These are phyloP conservation scores for Candida sakaeoensis DNA, from an alignment of 805 yeast species.

Conservation along the genomic window DNA sequence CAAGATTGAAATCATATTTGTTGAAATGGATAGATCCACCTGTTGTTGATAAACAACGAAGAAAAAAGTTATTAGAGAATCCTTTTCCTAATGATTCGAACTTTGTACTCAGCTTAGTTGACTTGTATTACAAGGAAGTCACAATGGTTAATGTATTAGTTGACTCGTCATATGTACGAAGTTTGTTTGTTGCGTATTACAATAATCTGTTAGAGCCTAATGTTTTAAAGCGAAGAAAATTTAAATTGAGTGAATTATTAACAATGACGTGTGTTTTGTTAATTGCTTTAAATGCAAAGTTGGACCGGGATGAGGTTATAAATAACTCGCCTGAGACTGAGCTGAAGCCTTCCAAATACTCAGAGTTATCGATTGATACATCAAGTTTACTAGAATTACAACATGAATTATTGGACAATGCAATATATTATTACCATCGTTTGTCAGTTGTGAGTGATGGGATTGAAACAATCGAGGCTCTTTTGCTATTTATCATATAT, in stretches of 20 bases:
- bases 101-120: conserved; percentile 25
- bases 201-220: conserved; percentile 10
- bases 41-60: conserved; percentile 16
- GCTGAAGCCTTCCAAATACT: neutral
- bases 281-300: conserved; percentile 20
- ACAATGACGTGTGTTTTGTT: conserved; percentile 29
- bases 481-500: conserved; percentile 44
- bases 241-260: conserved; percentile 30
- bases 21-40: conserved; percentile 32
- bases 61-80: conserved; percentile 16
- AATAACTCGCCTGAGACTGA: neutral
- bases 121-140: conserved; percentile 19
- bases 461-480: conserved; percentile 46
- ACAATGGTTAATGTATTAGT: conserved; percentile 20
- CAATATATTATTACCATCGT: conserved; percentile 52
- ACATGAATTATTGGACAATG: conserved; percentile 19
- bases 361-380: neutral
- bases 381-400: conserved; percentile 16
- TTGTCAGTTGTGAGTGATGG: conserved; percentile 50
- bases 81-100: conserved; percentile 26
- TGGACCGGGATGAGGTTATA: conserved; percentile 14
- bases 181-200: conserved; percentile 25
- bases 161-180: conserved; percentile 13
- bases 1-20: conserved; percentile 15
- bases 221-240: conserved; percentile 11